Evolutionary conservation across 352 stramenopile genomes (phyloP).

Genomic region (Pythium periplocum): DNA sequence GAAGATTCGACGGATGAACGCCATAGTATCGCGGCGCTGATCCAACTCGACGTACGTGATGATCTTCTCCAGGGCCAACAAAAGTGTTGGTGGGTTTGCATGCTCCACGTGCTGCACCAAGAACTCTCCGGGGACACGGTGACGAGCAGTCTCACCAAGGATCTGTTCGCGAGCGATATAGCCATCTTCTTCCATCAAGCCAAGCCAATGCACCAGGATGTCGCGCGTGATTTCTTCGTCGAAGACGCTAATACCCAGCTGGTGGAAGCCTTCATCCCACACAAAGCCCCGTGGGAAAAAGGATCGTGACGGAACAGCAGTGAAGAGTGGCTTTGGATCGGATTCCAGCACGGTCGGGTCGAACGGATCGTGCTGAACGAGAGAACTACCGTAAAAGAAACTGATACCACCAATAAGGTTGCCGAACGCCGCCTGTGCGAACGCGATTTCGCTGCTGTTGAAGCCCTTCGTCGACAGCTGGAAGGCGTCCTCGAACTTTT

Average conservation of each 20-base stretch:
- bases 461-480: slow-evolving; percentile 27
- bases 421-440: slow-evolving; percentile 83
- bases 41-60: slow-evolving; percentile 26
- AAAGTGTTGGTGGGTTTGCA: slow-evolving; percentile 89
- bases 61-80: slow-evolving; percentile 84
- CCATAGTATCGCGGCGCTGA: not conserved
- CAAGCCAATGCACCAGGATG: slow-evolving; percentile 86
- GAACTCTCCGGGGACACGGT: slow-evolving; percentile 86
- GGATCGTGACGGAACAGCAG: slow-evolving; percentile 87
- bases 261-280: slow-evolving; percentile 95
- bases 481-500: slow-evolving; percentile 55
- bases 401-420: slow-evolving; percentile 88
- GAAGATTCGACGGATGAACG: slow-evolving; percentile 45
- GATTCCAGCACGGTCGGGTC: slow-evolving; percentile 33
- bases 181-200: slow-evolving; percentile 78
- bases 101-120: slow-evolving; percentile 87
- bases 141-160: slow-evolving; percentile 51
- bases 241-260: slow-evolving; percentile 79
- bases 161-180: slow-evolving; percentile 94
- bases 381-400: slow-evolving; percentile 87
- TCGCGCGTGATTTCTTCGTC: slow-evolving; percentile 68
- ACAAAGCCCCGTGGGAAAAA: slow-evolving; percentile 93
- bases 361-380: slow-evolving; percentile 56
- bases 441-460: slow-evolving; percentile 52
- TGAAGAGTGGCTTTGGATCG: slow-evolving; percentile 63